Base-by-base conservation (phyloP, 2,329 filamentous ascomycete species). In the Alternaria sp. region DNA sequence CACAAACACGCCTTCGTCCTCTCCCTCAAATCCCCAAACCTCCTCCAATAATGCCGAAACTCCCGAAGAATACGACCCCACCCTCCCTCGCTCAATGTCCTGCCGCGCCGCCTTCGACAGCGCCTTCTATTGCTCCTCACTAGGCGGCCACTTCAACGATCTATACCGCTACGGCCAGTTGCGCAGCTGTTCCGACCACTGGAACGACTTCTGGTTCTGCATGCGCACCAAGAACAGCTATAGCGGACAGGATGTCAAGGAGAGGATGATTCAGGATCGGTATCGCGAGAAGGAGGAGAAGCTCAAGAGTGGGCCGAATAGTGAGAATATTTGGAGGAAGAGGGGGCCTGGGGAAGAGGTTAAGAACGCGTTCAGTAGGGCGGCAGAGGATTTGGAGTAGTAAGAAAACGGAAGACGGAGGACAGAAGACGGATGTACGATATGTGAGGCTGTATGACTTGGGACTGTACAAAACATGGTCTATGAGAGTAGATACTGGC, bases 141-240 rank as follows among this genome's bases (percentile, higher is more conserved):
- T 97, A 9, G 94, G 93, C 57, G 93, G 95, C 1, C 94, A 98
- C 79, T 97, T 94, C 85, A 93, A 92, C 74, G 89, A 93, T 74
- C 87, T 98, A 40, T 99, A 98, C 85, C 91, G 96, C 43, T 90
- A 93, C 77, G 96, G 96, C 65, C 83, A 85, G 45, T 83, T 97
- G 74, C 88, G 90, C 47, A 86, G 87, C 4, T 99, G 96, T 85
- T 88, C 85, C 65, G 91, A 96, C 69, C 90, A 93, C 67, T 97
- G 95, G 93, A 87, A 90, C 65, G 92, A 97, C 80, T 98, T 97
- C 81, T 97, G 94, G 92, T 95, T 97, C 83, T 99, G 96, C 85
- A 97, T 98, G 94, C 90, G 92, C 68, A 90, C 89, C 40, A 89
- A 91, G 73, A 72, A 73, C 21, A 86, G 86, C 2, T 89, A 89